These are phyloP conservation scores for Phytophthora cactorum DNA, from an alignment of 352 stramenopile species.

Conservation along the genomic window DNA sequence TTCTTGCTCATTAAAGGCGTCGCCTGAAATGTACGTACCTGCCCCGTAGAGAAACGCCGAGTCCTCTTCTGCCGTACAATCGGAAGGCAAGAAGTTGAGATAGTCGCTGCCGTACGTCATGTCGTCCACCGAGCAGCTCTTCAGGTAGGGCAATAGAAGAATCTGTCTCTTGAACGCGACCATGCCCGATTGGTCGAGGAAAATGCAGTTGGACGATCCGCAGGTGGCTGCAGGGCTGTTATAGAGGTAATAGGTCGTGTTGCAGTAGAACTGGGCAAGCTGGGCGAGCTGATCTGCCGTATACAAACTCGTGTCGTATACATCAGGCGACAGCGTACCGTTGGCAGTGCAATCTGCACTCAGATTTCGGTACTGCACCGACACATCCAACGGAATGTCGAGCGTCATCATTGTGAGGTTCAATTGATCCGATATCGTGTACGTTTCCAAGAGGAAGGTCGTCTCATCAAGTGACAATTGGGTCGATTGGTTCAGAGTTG, in stretches of 20 bases:
- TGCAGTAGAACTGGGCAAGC: constrained; percentile 28
- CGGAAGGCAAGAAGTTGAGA: constrained; percentile 39
- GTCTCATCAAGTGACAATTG: constrained; percentile 32
- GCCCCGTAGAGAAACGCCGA: constrained; percentile 45
- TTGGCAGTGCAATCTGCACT: constrained; percentile 31
- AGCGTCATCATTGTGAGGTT: constrained; percentile 47
- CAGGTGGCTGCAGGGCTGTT: constrained; percentile 34
- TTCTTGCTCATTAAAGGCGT: constrained; percentile 22
- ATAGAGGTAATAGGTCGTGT: constrained; percentile 31
- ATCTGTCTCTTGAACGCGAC: constrained; percentile 46
- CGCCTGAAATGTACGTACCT: constrained; percentile 35
- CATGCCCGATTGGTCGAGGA: constrained; percentile 42
- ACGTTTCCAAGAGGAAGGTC: constrained; percentile 37
- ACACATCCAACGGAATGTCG: constrained; percentile 34
- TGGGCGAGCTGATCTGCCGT: constrained; percentile 15
- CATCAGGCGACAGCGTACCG: constrained; percentile 13
- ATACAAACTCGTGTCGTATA: constrained; percentile 24
- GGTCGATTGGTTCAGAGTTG: constrained; percentile 26
- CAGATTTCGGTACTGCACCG: constrained; percentile 38
- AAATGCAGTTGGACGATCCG: constrained; percentile 44
- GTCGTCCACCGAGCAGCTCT: constrained; percentile 40
- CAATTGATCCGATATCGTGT: constrained; percentile 39
- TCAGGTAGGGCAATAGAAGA: constrained; percentile 46
- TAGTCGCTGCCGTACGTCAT: constrained; percentile 47
- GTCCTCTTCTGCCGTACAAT: constrained; percentile 30